These are phyloP conservation scores for Cyamopsis tetragonoloba DNA, from an alignment of 306 rosid species.

Conservation along the genomic window DNA sequence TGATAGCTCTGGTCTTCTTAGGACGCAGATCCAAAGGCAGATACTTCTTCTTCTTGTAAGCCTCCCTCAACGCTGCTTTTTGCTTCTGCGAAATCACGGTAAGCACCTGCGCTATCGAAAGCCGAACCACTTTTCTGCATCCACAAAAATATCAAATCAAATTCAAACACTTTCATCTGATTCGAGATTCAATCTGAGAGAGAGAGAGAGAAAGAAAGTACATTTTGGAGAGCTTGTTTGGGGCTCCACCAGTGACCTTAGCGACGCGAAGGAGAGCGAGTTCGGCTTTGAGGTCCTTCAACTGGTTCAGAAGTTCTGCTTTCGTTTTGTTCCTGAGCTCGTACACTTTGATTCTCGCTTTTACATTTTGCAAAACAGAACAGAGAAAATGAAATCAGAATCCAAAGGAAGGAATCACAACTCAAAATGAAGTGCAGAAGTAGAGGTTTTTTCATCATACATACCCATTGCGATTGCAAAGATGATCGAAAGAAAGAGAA, in stretches of 20 bases:
- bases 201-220: background rate
- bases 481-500: background rate
- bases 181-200: background rate
- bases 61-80: constrained; percentile 55
- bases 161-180: background rate
- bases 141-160: background rate
- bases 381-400: background rate
- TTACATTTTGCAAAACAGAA: background rate
- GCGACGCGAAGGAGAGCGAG: constrained; percentile 37
- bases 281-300: constrained; percentile 38
- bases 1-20: constrained; percentile 63
- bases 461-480: constrained; percentile 28
- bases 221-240: constrained; percentile 41
- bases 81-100: constrained; percentile 69
- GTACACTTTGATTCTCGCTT: constrained; percentile 33
- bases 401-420: background rate
- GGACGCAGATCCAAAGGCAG: constrained; percentile 68
- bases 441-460: background rate
- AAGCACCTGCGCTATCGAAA: constrained; percentile 56
- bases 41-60: constrained; percentile 57
- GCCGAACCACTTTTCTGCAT: constrained; percentile 69
- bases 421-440: background rate
- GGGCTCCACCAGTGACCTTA: constrained; percentile 35
- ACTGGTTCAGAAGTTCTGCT: constrained; percentile 33
- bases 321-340: constrained; percentile 35